phyloP scores from a whole-genome alignment of 1,284 basidiomycete species.

The Cryptococcus maquisensis region DNA sequence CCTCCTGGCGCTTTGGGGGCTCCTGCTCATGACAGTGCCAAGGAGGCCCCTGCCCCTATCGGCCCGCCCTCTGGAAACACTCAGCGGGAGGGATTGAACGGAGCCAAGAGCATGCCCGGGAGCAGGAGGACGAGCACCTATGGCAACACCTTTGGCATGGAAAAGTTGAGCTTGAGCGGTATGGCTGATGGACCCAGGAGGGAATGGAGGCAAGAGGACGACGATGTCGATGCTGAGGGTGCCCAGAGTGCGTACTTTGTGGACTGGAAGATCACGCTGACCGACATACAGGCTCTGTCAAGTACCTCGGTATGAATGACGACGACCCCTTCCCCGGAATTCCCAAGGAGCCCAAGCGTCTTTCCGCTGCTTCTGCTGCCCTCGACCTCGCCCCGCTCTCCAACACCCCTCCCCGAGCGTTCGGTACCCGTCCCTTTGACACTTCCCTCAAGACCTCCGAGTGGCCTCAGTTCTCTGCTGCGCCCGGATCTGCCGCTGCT shows the following conservation, averaged over 20 bases:
- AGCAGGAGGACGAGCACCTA: conserved; percentile 45
- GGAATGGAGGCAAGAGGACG: conserved; percentile 36
- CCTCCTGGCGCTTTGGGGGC: conserved; percentile 22
- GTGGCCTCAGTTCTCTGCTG: conserved; percentile 80
- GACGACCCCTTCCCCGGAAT: conserved; percentile 74
- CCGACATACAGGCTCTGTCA: conserved; percentile 67
- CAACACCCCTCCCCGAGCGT: conserved; percentile 69
- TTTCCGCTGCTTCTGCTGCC: conserved; percentile 86
- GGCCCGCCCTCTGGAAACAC: conserved; percentile 15
- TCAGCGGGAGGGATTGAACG: conserved; percentile 34
- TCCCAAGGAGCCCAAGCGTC: conserved; percentile 53
- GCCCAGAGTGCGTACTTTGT: conserved; percentile 37
- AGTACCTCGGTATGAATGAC: conserved; percentile 83
- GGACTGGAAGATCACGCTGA: conserved; percentile 5
- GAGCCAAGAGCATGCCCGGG: conserved; percentile 50
- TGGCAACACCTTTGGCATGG: conserved; percentile 46
- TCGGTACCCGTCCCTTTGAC: conserved; percentile 57
- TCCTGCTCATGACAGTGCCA: conserved; percentile 8
- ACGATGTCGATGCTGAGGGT: conserved; percentile 45
- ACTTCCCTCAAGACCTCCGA: conserved; percentile 69
- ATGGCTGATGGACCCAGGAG: conserved; percentile 30
- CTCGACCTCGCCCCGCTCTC: conserved; percentile 86
- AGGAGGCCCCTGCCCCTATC: conserved; percentile 28
- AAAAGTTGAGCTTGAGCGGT: conserved; percentile 48
- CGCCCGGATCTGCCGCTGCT: conserved; percentile 35